These are phyloP conservation scores for Lactifluus subvellereus DNA, from an alignment of 768 basidiomycete species.

Conservation along the genomic window DNA sequence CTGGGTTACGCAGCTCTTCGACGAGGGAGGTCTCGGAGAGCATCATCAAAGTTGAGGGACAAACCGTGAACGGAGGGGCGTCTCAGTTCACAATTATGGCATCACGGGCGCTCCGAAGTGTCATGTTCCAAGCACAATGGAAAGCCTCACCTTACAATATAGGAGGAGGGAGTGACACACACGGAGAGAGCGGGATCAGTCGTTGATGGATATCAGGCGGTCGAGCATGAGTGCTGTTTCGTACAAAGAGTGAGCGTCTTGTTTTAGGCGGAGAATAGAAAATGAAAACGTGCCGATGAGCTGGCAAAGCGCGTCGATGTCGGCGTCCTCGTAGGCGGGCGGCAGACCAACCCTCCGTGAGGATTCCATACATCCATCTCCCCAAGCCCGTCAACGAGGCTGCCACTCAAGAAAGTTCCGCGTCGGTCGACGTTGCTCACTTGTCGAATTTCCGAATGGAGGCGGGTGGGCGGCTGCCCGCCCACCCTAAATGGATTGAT, in stretches of 20 bases:
- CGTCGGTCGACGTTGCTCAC: background rate
- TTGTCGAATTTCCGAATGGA: too few species aligned
- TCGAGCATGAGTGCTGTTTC: slow-evolving; percentile 89
- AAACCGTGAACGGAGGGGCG: too few species aligned
- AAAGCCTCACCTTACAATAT: too few species aligned
- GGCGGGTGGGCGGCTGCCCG: too few species aligned
- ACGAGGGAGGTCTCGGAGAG: too few species aligned
- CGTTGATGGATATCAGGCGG: slow-evolving; percentile 92
- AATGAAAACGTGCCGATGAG: slow-evolving; percentile 65
- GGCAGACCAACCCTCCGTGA: slow-evolving; percentile 75
- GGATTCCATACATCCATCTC: slow-evolving; percentile 84
- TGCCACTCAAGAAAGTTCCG: background rate
- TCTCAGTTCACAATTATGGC: too few species aligned
- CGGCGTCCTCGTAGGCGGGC: slow-evolving; percentile 75
- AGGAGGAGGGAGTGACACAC: slow-evolving; percentile 20
- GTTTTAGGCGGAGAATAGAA: too few species aligned
- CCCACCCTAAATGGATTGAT: too few species aligned
- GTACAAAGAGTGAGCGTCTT: background rate
- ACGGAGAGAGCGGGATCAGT: slow-evolving; percentile 90
- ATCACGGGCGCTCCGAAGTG: too few species aligned
- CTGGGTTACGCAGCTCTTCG: too few species aligned
- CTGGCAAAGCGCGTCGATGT: slow-evolving; percentile 75
- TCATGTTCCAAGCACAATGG: too few species aligned
- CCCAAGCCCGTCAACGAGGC: slow-evolving; percentile 34
- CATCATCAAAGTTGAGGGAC: too few species aligned